A percentile compares a stretch with the other conserved stretches of the same genome.
Conservation (phyloP, 257 asterid genomes). For the Misopates orontium region DNA sequence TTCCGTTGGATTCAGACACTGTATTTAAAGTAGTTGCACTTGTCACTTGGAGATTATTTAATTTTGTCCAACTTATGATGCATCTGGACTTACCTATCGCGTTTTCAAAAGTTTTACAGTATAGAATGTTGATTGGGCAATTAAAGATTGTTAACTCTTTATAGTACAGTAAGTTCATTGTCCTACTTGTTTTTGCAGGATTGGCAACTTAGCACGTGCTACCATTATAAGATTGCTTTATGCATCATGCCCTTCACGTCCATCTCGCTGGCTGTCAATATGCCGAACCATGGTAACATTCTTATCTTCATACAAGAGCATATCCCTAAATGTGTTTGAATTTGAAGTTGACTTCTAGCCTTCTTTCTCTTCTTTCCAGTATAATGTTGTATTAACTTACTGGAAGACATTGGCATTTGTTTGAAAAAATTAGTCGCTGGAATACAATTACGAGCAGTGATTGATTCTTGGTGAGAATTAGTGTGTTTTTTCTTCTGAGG, state of each 20-base stretch:
- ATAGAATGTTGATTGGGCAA: constrained; percentile 15
- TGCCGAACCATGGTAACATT: constrained; percentile 79
- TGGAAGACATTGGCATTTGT: no score
- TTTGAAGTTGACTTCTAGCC: constrained; percentile 20
- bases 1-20: no score
- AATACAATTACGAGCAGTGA: no score
- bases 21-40: no score
- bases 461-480: no score
- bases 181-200: constrained; percentile 50
- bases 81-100: neutral
- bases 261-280: constrained; percentile 92
- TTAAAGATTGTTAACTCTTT: constrained; percentile 7
- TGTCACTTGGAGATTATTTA: constrained; percentile 1
- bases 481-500: no score
- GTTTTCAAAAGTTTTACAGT: constrained; percentile 11
- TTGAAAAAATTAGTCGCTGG: no score
- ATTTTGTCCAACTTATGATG: constrained; percentile 3
- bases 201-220: constrained; percentile 80
- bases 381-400: no score
- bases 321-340: constrained; percentile 23
- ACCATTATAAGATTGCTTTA: constrained; percentile 83
- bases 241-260: constrained; percentile 87
- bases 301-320: constrained; percentile 20
- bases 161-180: neutral
- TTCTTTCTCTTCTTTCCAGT: constrained; percentile 4